phyloP scores from a whole-genome alignment of 2,329 filamentous ascomycete species.

The Pseudocercospora pini-densiflorae region DNA sequence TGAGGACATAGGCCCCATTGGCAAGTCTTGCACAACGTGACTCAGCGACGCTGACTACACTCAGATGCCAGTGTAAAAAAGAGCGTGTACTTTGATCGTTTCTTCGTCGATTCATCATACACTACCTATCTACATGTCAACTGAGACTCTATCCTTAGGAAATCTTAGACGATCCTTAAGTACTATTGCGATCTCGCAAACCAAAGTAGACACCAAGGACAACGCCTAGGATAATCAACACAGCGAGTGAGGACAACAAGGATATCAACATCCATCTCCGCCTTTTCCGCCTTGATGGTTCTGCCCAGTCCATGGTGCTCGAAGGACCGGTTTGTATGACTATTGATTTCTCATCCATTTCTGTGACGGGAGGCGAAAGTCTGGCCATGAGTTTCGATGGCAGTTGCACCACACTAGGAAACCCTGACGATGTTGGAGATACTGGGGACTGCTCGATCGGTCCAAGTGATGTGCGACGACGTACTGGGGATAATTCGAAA shows the following conservation, averaged over 20 bases:
- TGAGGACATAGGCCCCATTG: no score
- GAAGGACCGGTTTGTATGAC: not conserved
- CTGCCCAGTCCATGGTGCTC: not conserved
- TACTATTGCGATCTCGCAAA: not conserved
- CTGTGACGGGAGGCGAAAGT: not conserved
- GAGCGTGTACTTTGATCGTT: no score
- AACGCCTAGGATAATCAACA: not conserved
- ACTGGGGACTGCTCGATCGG: constrained; percentile 1
- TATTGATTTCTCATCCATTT: not conserved
- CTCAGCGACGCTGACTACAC: no score
- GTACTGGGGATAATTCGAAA: not conserved
- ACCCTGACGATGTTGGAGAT: not conserved
- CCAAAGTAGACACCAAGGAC: not conserved
- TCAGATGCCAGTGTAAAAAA: no score
- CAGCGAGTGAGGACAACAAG: not conserved
- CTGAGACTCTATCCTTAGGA: not conserved
- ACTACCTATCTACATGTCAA: not conserved
- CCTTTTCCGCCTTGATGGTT: not conserved
- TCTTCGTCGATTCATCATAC: not conserved
- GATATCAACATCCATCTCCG: not conserved
- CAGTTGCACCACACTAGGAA: not conserved
- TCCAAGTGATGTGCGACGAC: not conserved
- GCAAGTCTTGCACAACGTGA: no score
- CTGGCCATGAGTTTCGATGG: not conserved
- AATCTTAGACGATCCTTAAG: not conserved